These are phyloP conservation scores for Didymella keratinophila DNA, from an alignment of 2,329 filamentous ascomycete genomes.

Conservation along the genomic window DNA sequence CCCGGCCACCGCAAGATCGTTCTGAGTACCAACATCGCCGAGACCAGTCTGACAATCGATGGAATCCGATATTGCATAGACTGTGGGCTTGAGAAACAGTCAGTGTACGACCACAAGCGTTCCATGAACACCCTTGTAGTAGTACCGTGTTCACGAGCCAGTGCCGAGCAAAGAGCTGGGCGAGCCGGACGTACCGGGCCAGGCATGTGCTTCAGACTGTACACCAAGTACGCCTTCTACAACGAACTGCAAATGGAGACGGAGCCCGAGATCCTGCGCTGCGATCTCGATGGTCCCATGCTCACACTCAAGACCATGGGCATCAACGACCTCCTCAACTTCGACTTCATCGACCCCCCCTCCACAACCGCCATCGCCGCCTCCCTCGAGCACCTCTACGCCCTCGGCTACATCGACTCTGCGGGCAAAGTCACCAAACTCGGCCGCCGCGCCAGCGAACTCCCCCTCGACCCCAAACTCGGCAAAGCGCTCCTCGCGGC, in stretches of 20 bases:
- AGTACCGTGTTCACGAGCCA: conserved; percentile 88
- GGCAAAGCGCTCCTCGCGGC: conserved; percentile 88
- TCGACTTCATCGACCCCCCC: conserved; percentile 96
- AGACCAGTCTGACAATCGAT: conserved; percentile 94
- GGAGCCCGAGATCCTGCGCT: conserved; percentile 90
- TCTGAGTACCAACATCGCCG: conserved; percentile 94
- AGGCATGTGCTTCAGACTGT: conserved; percentile 91
- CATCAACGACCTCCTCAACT: conserved; percentile 90
- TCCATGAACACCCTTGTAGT: conserved; percentile 93
- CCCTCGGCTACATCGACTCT: conserved; percentile 86
- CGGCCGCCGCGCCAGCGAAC: conserved; percentile 93
- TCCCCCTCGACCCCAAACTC: conserved; percentile 90
- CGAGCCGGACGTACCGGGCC: conserved; percentile 91
- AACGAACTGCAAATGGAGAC: conserved; percentile 94
- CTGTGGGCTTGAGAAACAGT: conserved; percentile 93
- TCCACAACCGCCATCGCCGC: conserved; percentile 88
- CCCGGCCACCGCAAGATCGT: conserved; percentile 88
- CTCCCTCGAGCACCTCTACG: conserved; percentile 89
- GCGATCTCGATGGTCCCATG: conserved; percentile 84
- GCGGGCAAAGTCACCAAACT: conserved; percentile 88
- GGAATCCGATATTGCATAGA: conserved; percentile 97
- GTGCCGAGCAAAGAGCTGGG: conserved; percentile 90
- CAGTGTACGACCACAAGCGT: conserved; percentile 87
- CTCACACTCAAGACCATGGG: conserved; percentile 87
- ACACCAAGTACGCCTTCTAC: conserved; percentile 92